Evolutionary conservation across 768 basidiomycete genomes (phyloP).

Genomic region (Tubosaeta sp.): DNA sequence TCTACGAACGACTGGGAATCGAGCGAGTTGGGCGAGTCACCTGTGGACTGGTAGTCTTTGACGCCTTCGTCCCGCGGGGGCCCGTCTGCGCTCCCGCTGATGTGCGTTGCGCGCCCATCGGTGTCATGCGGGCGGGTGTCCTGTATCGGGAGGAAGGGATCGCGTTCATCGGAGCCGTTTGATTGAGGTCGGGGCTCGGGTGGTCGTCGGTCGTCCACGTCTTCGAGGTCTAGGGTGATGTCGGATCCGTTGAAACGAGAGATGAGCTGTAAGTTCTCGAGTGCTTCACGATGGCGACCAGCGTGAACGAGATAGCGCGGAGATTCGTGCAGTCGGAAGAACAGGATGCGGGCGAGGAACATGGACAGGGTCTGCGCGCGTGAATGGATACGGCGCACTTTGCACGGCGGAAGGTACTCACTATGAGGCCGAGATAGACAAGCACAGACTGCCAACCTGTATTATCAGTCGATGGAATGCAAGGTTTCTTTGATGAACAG

Average conservation of each 20-base stretch:
- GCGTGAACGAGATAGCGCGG: constrained; percentile 91
- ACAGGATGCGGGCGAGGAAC: constrained; percentile 81
- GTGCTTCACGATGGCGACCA: constrained; percentile 78
- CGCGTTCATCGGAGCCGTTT: constrained; percentile 23
- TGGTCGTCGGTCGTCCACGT: constrained; percentile 52
- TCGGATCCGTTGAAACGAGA: constrained; percentile 81
- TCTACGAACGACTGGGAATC: constrained; percentile 24
- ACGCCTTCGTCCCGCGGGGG: constrained; percentile 16
- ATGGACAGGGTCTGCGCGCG: constrained; percentile 70
- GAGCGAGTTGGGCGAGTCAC: constrained; percentile 27
- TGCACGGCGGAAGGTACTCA: constrained; percentile 41
- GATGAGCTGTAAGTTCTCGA: constrained; percentile 79
- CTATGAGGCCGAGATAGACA: constrained; percentile 70
- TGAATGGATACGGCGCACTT: constrained; percentile 4
- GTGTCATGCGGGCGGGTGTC: constrained; percentile 18
- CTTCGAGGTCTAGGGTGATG: constrained; percentile 60
- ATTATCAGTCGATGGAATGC: constrained; percentile 68
- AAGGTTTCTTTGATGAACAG: constrained; percentile 49
- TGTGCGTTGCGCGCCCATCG: not conserved
- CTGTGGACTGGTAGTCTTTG: constrained; percentile 27
- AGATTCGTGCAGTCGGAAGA: constrained; percentile 93
- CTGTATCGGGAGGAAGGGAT: constrained; percentile 24
- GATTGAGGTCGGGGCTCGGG: constrained; percentile 16
- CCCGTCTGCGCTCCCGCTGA: constrained; percentile 1
- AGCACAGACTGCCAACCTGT: constrained; percentile 89